Percentiles rank a stretch among this genome's conserved stretches.
These are phyloP conservation scores for Bolboschoenoplectus hybrid DNA, from an alignment of 202 grass and related monocot genomes.

Conservation along the genomic window DNA sequence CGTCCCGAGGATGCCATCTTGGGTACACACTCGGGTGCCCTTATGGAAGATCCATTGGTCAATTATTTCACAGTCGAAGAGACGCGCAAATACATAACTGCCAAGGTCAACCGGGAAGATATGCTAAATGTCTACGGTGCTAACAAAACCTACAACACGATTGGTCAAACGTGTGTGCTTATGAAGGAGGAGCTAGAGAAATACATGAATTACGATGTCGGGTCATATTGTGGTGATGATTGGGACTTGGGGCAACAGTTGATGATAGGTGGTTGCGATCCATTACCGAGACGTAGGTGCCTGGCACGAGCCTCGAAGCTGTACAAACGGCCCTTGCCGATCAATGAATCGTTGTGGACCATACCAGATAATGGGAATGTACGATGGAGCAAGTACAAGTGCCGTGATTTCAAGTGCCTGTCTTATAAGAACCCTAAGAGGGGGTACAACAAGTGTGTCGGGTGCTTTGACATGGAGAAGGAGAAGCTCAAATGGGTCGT, in stretches of 20 bases:
- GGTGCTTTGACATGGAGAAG: conserved; percentile 85
- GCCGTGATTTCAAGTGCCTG: conserved; percentile 65
- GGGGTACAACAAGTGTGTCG: conserved; percentile 64
- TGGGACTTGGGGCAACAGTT: conserved; percentile 69
- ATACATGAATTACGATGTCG: conserved; percentile 55
- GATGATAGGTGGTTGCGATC: conserved; percentile 71
- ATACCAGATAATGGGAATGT: conserved; percentile 74
- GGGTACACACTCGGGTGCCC: conserved; percentile 31
- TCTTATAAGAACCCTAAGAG: conserved; percentile 60
- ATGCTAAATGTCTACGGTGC: conserved; percentile 39
- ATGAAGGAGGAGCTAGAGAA: conserved; percentile 51
- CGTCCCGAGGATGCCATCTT: conserved; percentile 41
- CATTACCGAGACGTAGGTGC: conserved; percentile 77
- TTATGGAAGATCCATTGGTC: conserved; percentile 42
- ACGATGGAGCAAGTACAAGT: conserved; percentile 80
- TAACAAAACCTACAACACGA: conserved; percentile 51
- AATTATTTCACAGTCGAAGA: conserved; percentile 60
- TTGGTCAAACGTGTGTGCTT: conserved; percentile 52
- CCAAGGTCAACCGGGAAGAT: conserved; percentile 45
- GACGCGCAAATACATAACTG: conserved; percentile 48
- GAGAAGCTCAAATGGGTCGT: conserved; percentile 70
- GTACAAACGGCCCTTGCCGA: conserved; percentile 47
- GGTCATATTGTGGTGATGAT: conserved; percentile 58
- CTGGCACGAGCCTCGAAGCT: conserved; percentile 70
- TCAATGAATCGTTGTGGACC: conserved; percentile 66